Conservation (phyloP, 345 rosid species). For the Pugionium cornutum region DNA sequence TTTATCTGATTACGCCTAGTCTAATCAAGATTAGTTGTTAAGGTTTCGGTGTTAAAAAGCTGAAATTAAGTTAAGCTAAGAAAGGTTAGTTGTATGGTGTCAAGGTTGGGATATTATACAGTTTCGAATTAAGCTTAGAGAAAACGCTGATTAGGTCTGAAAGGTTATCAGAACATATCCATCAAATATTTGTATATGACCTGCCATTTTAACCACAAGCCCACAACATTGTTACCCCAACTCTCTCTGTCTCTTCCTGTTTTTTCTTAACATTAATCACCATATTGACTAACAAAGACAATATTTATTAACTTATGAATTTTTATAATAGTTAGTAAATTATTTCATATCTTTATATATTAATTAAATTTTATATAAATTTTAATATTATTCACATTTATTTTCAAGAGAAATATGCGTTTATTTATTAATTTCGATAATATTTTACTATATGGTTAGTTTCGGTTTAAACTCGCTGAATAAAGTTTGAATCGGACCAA, state of each 20-base stretch:
- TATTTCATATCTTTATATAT: no score
- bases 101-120: slow-evolving; percentile 21
- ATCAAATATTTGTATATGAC: slow-evolving; percentile 23
- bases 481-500: no score
- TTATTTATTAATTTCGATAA: no score
- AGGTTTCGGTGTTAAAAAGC: not conserved
- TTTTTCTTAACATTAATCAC: slow-evolving; percentile 6
- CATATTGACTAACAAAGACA: slow-evolving; percentile 7
- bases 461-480: no score
- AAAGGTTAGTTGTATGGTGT: slow-evolving; percentile 24
- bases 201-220: slow-evolving; percentile 36
- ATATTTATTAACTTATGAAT: no score
- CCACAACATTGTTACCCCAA: slow-evolving; percentile 39
- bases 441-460: no score
- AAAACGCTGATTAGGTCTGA: slow-evolving; percentile 38
- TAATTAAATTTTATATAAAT: no score
- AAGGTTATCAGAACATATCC: slow-evolving; percentile 39
- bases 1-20: not conserved
- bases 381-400: no score
- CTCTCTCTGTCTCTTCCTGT: slow-evolving; percentile 5
- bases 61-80: not conserved
- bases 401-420: no score
- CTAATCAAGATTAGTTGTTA: slow-evolving; percentile 3
- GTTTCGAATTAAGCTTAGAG: slow-evolving; percentile 22
- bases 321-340: no score